Evolutionary conservation across 2,329 filamentous ascomycete genomes (phyloP).

Genomic region (Talaromyces sp.): DNA sequence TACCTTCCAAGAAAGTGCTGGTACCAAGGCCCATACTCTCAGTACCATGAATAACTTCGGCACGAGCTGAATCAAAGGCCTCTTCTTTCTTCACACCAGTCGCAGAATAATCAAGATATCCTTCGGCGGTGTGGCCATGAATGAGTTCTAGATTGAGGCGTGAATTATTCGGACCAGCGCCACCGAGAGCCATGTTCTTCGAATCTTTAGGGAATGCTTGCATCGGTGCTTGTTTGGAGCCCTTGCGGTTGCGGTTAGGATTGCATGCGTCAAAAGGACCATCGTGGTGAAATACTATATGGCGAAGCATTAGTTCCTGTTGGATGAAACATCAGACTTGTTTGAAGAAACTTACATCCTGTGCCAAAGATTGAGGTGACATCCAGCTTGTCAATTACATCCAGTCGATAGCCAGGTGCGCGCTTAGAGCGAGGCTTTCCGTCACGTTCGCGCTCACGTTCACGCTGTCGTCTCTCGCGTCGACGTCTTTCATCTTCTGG

Average conservation of each 20-base stretch:
- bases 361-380: conserved; percentile 94
- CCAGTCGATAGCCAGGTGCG: conserved; percentile 53
- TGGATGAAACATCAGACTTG: background rate
- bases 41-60: conserved; percentile 76
- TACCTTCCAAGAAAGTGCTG: conserved; percentile 91
- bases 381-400: conserved; percentile 95
- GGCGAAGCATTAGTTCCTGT: background rate
- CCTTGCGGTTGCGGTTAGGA: conserved; percentile 85
- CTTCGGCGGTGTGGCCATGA: conserved; percentile 80
- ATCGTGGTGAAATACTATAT: conserved; percentile 88
- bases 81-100: conserved; percentile 40
- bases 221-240: conserved; percentile 82
- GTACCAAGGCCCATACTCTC: conserved; percentile 82
- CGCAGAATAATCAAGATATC: conserved; percentile 73
- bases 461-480: conserved; percentile 46
- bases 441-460: conserved; percentile 28
- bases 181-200: conserved; percentile 86
- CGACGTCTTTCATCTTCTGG: conserved; percentile 52
- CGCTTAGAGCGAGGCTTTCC: conserved; percentile 45
- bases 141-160: conserved; percentile 83
- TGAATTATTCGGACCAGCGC: conserved; percentile 76
- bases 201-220: conserved; percentile 92
- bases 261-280: conserved; percentile 96
- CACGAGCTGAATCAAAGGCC: conserved; percentile 65
- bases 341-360: conserved; percentile 63